Base-by-base conservation (phyloP, 1,284 basidiomycete genomes). In the Fomes fomentarius region DNA sequence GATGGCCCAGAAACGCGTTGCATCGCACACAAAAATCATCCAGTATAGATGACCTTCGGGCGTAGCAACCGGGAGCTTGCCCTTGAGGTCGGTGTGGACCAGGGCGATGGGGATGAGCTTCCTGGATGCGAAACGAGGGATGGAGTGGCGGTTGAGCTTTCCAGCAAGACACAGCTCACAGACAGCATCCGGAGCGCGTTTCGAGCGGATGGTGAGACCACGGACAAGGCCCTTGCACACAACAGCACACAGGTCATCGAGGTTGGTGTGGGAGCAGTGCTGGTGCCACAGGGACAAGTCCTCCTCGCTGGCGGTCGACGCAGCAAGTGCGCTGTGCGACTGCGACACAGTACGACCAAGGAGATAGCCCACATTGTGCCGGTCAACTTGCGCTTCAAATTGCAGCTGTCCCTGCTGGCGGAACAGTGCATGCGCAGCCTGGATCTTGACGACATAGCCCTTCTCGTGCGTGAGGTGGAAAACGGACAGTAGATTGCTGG, bases 401-500 rank as follows among this genome's bases (percentile, higher is more conserved):
- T 21, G 41, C 26, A 53, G 46, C 24, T 47, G 26, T 9, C 47
- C 35, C 26, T 53, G 2, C 15, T 38, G 37, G 38, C 24, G 46
- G 41, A 58, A 55, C n/a, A 37, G 37, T 28, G 34, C 50, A 26
- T n/a, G 15, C 24, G 33, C 33, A 10, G 26, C 50, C 21, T 41
- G 21, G 15, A 39, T 19, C 38, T 21, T 9, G 21, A 39, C 38
- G 17, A 22, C 17, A 14, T 39, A 39, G 38, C 38, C 38, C 38
- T 39, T 39, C 38, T 39, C 38, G 10, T 21, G 26, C 10, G 52
- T 54, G 47, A 58, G 56, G 44, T 51, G 52, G 39, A 52, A 53
- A 25, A 57, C 47, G 3, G 51, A 57, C 37, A 60, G 51, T 38
- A 60, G 51, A 49, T 60, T 56, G 51, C 50, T 50, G 22, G 50